A percentile compares a stretch with the other conserved stretches of the same genome.
phyloP scores from a whole-genome alignment of 192 early-diverging fungal genomes.

The Podila verticillata region DNA sequence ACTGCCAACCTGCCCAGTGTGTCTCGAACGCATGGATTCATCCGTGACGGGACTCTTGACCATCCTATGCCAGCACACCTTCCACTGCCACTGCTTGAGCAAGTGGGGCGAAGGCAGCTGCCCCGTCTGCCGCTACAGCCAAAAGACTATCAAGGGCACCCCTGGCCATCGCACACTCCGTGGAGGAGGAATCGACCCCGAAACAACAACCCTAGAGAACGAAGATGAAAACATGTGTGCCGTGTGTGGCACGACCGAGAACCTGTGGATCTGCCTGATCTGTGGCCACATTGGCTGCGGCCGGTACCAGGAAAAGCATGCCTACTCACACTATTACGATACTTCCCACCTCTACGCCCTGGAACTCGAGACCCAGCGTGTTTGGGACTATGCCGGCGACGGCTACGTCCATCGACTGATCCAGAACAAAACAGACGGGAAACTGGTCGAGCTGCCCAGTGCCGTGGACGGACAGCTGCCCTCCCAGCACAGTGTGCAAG shows the following conservation, averaged over 20 bases:
- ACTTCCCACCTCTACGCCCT: constrained; percentile 90
- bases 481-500: constrained; percentile 30
- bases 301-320: constrained; percentile 90
- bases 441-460: constrained; percentile 87
- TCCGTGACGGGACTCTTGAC: constrained; percentile 89
- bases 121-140: constrained; percentile 90
- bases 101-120: constrained; percentile 94
- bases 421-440: constrained; percentile 91
- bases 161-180: neutral
- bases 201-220: neutral
- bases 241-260: constrained; percentile 77
- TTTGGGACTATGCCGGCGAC: constrained; percentile 99
- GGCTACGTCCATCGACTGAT: constrained; percentile 94
- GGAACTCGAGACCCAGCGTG: constrained; percentile 94
- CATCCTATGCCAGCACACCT: constrained; percentile 94
- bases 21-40: constrained; percentile 94
- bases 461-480: constrained; percentile 39
- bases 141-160: constrained; percentile 51
- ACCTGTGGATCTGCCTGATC: constrained; percentile 97
- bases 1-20: constrained; percentile 95
- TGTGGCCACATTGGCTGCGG: constrained; percentile 98
- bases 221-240: constrained; percentile 68
- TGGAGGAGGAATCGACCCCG: too few relatives aligned
- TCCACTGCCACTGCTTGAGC: constrained; percentile 91
- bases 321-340: constrained; percentile 85